These are phyloP conservation scores for Lachnellula arida DNA, from an alignment of 2,329 filamentous ascomycete genomes.

Conservation along the genomic window DNA sequence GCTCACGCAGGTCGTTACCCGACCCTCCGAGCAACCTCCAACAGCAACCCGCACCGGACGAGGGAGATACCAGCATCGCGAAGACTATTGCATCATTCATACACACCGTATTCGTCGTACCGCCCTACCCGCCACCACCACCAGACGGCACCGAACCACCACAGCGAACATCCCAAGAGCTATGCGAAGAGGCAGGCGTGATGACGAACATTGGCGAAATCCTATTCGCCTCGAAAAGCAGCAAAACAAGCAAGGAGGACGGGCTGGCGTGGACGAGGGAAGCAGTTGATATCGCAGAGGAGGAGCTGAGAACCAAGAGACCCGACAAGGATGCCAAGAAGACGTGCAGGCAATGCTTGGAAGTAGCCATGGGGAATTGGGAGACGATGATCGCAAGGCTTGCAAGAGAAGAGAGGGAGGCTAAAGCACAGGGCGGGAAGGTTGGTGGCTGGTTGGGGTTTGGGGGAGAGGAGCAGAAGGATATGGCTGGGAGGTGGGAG, in stretches of 20 bases:
- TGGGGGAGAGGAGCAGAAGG: slow-evolving; percentile 18
- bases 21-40: slow-evolving; percentile 28
- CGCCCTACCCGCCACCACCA: slow-evolving; percentile 66
- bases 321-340: slow-evolving; percentile 40
- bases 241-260: slow-evolving; percentile 48
- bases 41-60: slow-evolving; percentile 12
- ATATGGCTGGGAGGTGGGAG: slow-evolving; percentile 31
- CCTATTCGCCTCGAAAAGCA: slow-evolving; percentile 61
- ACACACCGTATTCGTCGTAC: slow-evolving; percentile 39
- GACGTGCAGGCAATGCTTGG: slow-evolving; percentile 72
- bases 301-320: slow-evolving; percentile 47
- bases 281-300: slow-evolving; percentile 75
- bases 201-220: slow-evolving; percentile 94
- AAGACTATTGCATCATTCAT: slow-evolving; percentile 28
- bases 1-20: slow-evolving; percentile 63
- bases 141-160: slow-evolving; percentile 66
- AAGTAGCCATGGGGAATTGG: slow-evolving; percentile 77
- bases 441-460: slow-evolving; percentile 28
- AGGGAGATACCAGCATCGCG: slow-evolving; percentile 17
- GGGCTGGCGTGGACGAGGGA: slow-evolving; percentile 88
- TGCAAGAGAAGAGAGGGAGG: slow-evolving; percentile 33
- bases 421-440: slow-evolving; percentile 12
- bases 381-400: slow-evolving; percentile 69
- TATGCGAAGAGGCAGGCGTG: slow-evolving; percentile 80
- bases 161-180: slow-evolving; percentile 56